phyloP scores from a whole-genome alignment of 129 eudicot genomes.

The Centrapalus pauciflorus region DNA sequence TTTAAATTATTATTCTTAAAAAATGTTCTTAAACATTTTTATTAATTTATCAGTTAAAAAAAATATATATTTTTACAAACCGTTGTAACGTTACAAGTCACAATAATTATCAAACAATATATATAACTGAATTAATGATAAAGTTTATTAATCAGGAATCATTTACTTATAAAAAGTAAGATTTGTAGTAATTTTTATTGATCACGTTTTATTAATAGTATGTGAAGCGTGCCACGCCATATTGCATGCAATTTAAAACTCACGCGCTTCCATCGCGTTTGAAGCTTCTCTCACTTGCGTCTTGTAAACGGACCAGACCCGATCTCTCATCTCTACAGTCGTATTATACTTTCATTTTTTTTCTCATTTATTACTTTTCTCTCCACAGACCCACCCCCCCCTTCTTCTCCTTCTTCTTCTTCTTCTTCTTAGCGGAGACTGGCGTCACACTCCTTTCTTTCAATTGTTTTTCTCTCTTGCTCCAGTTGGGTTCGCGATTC shows the following conservation, averaged over 20 bases:
- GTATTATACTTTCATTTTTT: neutral
- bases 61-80: no score
- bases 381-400: slow-evolving; percentile 15
- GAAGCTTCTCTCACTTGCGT: neutral
- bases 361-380: neutral
- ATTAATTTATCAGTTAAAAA: no score
- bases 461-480: slow-evolving; percentile 16
- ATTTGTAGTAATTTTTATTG: neutral
- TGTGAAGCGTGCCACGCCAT: slow-evolving; percentile 18
- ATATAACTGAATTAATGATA: no score
- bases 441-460: slow-evolving; percentile 16
- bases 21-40: neutral
- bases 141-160: no score
- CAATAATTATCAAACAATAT: neutral
- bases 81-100: neutral
- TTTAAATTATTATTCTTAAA: no score
- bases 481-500: slow-evolving; percentile 20
- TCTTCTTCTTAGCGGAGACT: slow-evolving; percentile 17
- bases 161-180: neutral
- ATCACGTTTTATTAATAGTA: slow-evolving; percentile 19
- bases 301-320: slow-evolving; percentile 39
- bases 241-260: slow-evolving; percentile 7
- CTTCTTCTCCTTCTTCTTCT: slow-evolving; percentile 14
- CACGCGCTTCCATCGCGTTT: slow-evolving; percentile 24
- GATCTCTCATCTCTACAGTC: slow-evolving; percentile 28